phyloP scores from a whole-genome alignment of 495 filamentous ascomycete genomes.

The Cladorrhinum samala region DNA sequence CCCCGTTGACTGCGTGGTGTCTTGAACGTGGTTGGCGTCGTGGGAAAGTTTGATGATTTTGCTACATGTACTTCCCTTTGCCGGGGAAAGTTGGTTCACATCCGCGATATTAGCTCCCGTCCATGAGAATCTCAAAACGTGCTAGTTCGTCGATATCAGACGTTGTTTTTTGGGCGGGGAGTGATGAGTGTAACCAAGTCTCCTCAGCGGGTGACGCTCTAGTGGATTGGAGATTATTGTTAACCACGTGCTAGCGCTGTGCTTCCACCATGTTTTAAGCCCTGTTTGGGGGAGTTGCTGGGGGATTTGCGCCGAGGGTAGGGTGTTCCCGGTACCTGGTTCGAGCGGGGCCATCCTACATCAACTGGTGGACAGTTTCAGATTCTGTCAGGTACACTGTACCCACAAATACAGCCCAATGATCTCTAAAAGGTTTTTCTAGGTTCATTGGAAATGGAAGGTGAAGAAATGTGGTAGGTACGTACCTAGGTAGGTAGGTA shows the following conservation, averaged over 20 bases:
- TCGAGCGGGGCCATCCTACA: background rate
- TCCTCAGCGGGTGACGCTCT: background rate
- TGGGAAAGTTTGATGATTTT: background rate
- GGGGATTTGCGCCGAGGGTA: background rate
- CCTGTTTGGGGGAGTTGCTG: background rate
- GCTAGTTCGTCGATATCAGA: too few species aligned
- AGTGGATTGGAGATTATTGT: background rate
- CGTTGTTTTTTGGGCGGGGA: background rate
- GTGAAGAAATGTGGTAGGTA: too few species aligned
- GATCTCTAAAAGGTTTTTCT: too few species aligned
- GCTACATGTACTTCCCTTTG: too few species aligned
- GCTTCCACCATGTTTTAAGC: background rate
- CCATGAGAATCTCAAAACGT: too few species aligned
- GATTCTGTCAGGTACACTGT: conserved; percentile 1
- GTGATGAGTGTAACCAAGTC: background rate
- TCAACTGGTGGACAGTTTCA: background rate
- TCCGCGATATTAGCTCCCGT: background rate
- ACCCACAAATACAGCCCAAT: too few species aligned
- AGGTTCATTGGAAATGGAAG: too few species aligned
- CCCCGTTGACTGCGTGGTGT: background rate
- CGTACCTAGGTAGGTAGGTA: too few species aligned
- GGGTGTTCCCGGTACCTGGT: conserved; percentile 1
- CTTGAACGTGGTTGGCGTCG: background rate
- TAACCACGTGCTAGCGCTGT: background rate
- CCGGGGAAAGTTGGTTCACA: background rate